Evolutionary conservation across 2,329 filamentous ascomycete genomes (phyloP), one percentile per base, ranked within the genome.

Genomic region (Balansia obtecta): DNA sequence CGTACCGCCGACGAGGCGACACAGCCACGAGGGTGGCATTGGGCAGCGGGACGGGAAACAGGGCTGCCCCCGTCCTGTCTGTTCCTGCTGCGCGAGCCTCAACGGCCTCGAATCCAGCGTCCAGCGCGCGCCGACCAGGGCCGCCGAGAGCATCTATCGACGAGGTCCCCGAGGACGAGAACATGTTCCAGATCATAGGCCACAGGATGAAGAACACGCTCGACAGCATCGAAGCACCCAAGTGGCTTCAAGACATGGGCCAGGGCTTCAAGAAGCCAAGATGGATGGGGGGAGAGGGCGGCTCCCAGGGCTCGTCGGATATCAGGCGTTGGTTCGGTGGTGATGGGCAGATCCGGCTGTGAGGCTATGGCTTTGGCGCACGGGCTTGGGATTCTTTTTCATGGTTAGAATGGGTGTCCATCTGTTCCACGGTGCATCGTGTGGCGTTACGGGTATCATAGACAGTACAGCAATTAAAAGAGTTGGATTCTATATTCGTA

Each of bases 151-250:
- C 18, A 20, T 42, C 52, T 2, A 27, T 48, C 27, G 65, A 76
- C 18, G 76, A 79, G 0, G 75, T 77, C 8, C 77, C 79, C 1
- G 83, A 86, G 33, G 82, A 89, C 13, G 86, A 88, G 50, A 88
- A 83, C 56, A 88, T 95, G 65, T 89, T 97, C 61, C 79, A 86
- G 56, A 83, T 85, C 34, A 81, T 97, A 54, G 82, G 86, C 0
- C 86, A 94, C 62, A 77, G 91, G 37, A 83, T 98, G 58, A 86
- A 83, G 67, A 98, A 98, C 61, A 97, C 93, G 0, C 80, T 97
- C 48, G 91, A 97, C 54, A 85, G 82, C 0, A 76, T 88, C 2
- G 85, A 89, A 48, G 76, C 83, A 32, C 91, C 93, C 0, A 82
- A 82, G 55, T 97, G 90, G 89, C 71, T 95, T 55, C 77, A 82